Evolutionary conservation across 768 basidiomycete species (phyloP), one percentile per base, ranked within the genome.

Genomic region (Tephrocybe sp.): DNA sequence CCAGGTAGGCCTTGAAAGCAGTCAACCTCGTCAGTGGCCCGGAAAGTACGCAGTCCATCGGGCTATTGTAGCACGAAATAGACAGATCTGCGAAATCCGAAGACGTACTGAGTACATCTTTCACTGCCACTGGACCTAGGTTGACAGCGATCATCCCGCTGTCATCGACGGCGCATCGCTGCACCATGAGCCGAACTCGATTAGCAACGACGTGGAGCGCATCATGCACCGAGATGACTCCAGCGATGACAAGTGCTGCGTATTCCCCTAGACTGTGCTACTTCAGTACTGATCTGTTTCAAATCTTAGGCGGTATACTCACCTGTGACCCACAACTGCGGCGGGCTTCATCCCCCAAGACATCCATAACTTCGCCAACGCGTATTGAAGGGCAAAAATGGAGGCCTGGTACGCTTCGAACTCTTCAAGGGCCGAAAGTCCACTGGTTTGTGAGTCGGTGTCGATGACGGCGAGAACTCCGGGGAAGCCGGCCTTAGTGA

Each of bases 251-350:
- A 32, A 89, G 74, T 9, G 84, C 87, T 7, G 81, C 82, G 47
- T 87, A 89, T 69, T 90, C 88, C 32, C 88, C 88, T 15, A 90
- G 73, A 63, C 88, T 90, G 51, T n/a, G n/a, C n/a, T n/a, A n/a
- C n/a, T n/a, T n/a, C n/a, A n/a, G n/a, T n/a, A n/a, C n/a, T n/a
- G n/a, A n/a, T n/a, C n/a, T n/a, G n/a, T n/a, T n/a, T n/a, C n/a
- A n/a, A n/a, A n/a, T n/a, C n/a, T n/a, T n/a, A 30, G 37, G 41
- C 2, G 35, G 30, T 47, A 44, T 30, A 60, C 74, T 49, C 41
- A 88, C 88, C 88, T 90, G 57, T 89, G 87, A 3, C 88, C 87
- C 15, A 83, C 72, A 12, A 87, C 80, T 0, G 75, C 82, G n/a
- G 67, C 56, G 4, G 87, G 87, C 18, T 57, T 54, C 11, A 89